Base-by-base conservation (phyloP, 202 grass and related monocot species). In the Panicum hallii region DNA sequence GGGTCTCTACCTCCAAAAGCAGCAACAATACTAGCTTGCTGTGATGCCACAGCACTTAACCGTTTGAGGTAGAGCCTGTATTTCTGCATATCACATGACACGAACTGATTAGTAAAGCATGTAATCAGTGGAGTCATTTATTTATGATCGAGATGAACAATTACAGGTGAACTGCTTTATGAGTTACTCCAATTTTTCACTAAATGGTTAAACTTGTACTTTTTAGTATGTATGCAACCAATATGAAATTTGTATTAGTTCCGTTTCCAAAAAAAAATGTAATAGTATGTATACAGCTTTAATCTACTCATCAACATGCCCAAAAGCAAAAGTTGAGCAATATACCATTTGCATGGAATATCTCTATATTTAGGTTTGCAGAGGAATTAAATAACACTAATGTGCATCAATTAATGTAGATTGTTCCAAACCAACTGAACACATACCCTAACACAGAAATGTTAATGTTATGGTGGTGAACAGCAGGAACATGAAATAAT, bases 31-130 rank as follows among this genome's bases (percentile, higher is more conserved):
- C 88, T 99, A 72, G 90, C 91, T 74, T 99, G 97, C 43, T 94
- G 93, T 58, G 85, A 90, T 11, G 93, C 93, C 43, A 91, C 90
- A 22, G 80, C 90, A 90, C 97, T 94, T 63, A 99, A 75, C 16
- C 93, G 86, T 84, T 89, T 97, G 76, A 99, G 88, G 86, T 94
- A 99, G 75, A 99, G 92, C 82, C 97, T 91, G 82, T 99, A 99
- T 72, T 99, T 99, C 97, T 99, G 93, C 77, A 91, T 81, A 70
- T 22, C 72, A 86, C 36, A 36, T 13, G 63, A 86, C 82, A n/a
- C 9, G 30, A 79, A 20, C 58, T 82, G 26, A 26, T 92, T 77
- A 84, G 69, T 20, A 23, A 66, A 13, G 54, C 9, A 52, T 83
- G 17, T 36, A 85, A 52, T 42, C 67, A 40, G 6, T 3, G 54